These are phyloP conservation scores for Globisporangium apiculatum DNA, from an alignment of 352 stramenopile genomes.

Conservation along the genomic window DNA sequence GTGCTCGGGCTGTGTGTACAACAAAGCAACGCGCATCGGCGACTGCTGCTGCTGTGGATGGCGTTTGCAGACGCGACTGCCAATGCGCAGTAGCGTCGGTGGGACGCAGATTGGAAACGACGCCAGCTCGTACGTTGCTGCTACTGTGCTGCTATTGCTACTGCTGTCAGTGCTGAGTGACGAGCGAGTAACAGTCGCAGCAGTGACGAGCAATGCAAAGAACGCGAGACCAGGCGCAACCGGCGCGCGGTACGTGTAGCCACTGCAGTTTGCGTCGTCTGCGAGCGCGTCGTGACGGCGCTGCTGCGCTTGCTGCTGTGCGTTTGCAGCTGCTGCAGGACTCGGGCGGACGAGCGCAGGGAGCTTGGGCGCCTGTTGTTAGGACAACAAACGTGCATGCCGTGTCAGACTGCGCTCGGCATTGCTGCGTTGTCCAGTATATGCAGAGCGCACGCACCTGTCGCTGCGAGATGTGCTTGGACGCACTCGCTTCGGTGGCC, in stretches of 20 bases:
- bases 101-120: conserved; percentile 21
- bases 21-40: conserved; percentile 1
- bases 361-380: conserved; percentile 6
- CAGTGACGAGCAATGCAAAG: conserved; percentile 23
- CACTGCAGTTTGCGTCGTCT: conserved; percentile 36
- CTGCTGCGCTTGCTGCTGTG: conserved; percentile 9
- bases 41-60: neutral
- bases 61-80: neutral
- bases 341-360: neutral
- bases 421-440: neutral
- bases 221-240: conserved; percentile 41
- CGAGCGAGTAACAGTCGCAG: neutral
- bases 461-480: conserved; percentile 27
- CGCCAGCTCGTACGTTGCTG: conserved; percentile 8
- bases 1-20: conserved; percentile 6
- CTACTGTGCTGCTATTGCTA: neutral
- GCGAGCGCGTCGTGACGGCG: conserved; percentile 29
- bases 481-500: conserved; percentile 39
- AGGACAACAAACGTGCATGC: neutral
- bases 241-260: conserved; percentile 22
- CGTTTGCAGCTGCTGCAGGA: neutral
- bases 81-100: conserved; percentile 14
- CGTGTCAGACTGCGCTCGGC: neutral
- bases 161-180: neutral
- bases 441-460: conserved; percentile 9